phyloP scores from a whole-genome alignment of 2,329 filamentous ascomycete species.

The Cercospora janseana region DNA sequence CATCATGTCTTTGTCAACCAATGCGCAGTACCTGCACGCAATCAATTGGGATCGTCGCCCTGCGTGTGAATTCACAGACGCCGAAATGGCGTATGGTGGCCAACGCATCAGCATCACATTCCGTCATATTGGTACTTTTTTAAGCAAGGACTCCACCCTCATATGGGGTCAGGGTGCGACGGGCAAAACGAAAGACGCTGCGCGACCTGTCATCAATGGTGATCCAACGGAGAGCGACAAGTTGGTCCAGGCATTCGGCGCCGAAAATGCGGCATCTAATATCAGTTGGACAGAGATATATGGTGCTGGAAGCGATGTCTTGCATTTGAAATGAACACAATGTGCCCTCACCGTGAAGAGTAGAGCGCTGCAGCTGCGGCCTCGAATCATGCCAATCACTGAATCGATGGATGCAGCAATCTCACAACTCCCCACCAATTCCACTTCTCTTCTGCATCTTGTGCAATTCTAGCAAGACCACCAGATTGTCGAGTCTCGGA shows the following conservation, averaged over 20 bases:
- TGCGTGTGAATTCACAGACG: slow-evolving; percentile 61
- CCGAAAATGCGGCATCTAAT: slow-evolving; percentile 70
- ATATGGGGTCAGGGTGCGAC: slow-evolving; percentile 94
- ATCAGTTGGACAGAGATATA: slow-evolving; percentile 77
- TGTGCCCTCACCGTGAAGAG: too few species aligned
- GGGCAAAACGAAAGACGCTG: slow-evolving; percentile 61
- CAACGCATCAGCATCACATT: slow-evolving; percentile 91
- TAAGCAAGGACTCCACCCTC: slow-evolving; percentile 59
- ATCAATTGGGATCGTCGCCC: slow-evolving; percentile 83
- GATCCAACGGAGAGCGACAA: slow-evolving; percentile 62
- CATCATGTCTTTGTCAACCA: slow-evolving; percentile 75
- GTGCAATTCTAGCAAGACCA: too few species aligned
- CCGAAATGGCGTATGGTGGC: slow-evolving; percentile 70
- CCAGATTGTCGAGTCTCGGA: too few species aligned
- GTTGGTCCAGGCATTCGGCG: slow-evolving; percentile 76
- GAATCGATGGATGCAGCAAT: too few species aligned
- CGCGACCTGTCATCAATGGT: slow-evolving; percentile 66
- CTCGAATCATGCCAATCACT: too few species aligned
- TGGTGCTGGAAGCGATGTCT: slow-evolving; percentile 77
- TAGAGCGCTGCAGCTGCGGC: too few species aligned
- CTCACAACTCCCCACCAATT: too few species aligned
- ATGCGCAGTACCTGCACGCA: slow-evolving; percentile 85
- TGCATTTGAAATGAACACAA: slow-evolving; percentile 58
- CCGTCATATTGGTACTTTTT: slow-evolving; percentile 80
- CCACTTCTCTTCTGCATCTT: too few species aligned